Evolutionary conservation across 192 early-diverging fungal genomes (phyloP).

Genomic region (Coemansia sp.): DNA sequence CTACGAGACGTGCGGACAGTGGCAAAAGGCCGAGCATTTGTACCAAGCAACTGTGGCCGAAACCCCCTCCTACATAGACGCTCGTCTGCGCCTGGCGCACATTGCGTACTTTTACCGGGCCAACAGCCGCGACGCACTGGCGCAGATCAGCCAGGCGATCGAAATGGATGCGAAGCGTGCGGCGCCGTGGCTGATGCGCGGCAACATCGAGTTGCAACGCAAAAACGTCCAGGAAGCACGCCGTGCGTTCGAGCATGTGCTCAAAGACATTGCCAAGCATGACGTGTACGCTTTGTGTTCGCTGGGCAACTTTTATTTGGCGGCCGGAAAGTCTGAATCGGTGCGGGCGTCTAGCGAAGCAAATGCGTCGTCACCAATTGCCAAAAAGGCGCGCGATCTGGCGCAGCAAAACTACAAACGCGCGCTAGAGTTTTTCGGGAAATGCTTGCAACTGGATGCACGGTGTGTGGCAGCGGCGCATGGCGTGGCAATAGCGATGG

Average conservation of each 20-base stretch:
- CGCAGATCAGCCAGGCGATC: conserved; percentile 62
- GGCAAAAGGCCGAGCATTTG: conserved; percentile 60
- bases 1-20: conserved; percentile 61
- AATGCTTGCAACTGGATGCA: conserved; percentile 66
- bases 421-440: conserved; percentile 81
- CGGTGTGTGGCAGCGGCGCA: conserved; percentile 77
- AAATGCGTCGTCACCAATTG: conserved; percentile 3
- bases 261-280: conserved; percentile 73
- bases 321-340: conserved; percentile 56
- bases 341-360: conserved; percentile 4
- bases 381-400: conserved; percentile 22
- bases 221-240: conserved; percentile 66
- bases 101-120: conserved; percentile 58
- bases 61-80: conserved; percentile 78
- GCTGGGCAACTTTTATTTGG: conserved; percentile 79
- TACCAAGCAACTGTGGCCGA: conserved; percentile 63
- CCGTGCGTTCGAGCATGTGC: conserved; percentile 73
- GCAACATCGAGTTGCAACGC: conserved; percentile 61
- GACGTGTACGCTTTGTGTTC: conserved; percentile 76
- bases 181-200: conserved; percentile 72
- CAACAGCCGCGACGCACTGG: conserved; percentile 60
- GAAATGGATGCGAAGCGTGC: conserved; percentile 62
- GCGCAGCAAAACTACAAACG: conserved; percentile 58
- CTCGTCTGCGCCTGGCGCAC: conserved; percentile 73
- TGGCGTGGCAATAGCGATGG: conserved; percentile 81